Base-by-base conservation (phyloP, 768 basidiomycete genomes). In the Lentinula lateritia region DNA sequence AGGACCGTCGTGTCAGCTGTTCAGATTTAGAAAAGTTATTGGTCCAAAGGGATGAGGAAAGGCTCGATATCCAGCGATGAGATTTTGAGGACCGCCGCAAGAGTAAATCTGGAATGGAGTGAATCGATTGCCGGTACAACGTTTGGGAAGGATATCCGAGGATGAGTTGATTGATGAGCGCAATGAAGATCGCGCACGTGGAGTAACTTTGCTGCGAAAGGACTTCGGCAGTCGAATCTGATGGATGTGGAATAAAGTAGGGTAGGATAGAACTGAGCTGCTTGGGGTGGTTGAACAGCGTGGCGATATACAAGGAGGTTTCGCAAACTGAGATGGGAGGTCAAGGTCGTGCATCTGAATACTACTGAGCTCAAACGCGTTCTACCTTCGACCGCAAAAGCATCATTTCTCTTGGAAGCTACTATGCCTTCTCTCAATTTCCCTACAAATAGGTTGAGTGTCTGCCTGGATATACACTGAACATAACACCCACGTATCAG, bases 361-460 rank as follows among this genome's bases (percentile, higher is more conserved):
- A 58, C 32, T n/a, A 58, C 32, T 57, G 16, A 32, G 36, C 50
- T 6, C 3, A 23, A n/a, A 38, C 56, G 3, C 9, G 20, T n/a
- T 28, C 23, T 61, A 89, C 90, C 90, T 83, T 91, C 87, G 12
- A 86, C 58, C 1, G 87, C 80, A 66, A 92, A 90, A 2, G 58
- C 61, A 68, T 90, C 90, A 18, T 62, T 75, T 61, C 90, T 79
- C 34, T 74, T 74, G 1, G 86, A 83, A 0, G 90, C 83, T 6
- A 80, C 77, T 3, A 92, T 75, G 0, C 90, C 90, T 72, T 92
- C 90, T 54, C 90, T 79, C 6, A 92, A 75, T 69, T 92, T 92
- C 46, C 90, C 90, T 92, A 61, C 1, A 60, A 45, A 66, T 10
- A n/a, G 36, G 15, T 41, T 43, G 28, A 15, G 23, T n/a, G 5